Conservation (phyloP, 202 grass and related monocot species). For the Sporobolus alterniflorus region DNA sequence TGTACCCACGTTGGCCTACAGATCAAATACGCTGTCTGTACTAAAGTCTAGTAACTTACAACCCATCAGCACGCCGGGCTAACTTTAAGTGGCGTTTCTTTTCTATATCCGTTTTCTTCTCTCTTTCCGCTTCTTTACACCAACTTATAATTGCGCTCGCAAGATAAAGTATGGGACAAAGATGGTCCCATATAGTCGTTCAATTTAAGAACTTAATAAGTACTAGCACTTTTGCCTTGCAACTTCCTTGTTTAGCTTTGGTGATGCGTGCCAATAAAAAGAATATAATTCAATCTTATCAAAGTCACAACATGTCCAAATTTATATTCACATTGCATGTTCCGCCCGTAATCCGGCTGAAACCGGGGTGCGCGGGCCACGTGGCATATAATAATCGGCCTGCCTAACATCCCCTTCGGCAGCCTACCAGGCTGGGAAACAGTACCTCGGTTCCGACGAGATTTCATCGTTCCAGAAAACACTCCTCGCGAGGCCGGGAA, state of each 20-base stretch:
- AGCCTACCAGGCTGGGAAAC: too few relatives aligned
- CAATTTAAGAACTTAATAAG: slow-evolving; percentile 1
- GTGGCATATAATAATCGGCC: too few relatives aligned
- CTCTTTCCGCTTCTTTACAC: slow-evolving; percentile 18
- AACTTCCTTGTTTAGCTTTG: not conserved
- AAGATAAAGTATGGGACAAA: not conserved
- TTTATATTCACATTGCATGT: too few relatives aligned
- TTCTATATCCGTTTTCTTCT: slow-evolving; percentile 11
- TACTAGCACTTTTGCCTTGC: not conserved
- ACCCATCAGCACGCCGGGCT: not conserved
- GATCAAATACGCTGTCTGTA: not conserved
- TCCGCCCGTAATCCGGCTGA: too few relatives aligned
- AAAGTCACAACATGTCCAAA: too few relatives aligned
- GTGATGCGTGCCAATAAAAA: not conserved
- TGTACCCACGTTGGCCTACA: not conserved
- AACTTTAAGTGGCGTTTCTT: not conserved
- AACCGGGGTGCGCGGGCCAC: too few relatives aligned
- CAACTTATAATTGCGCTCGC: not conserved
- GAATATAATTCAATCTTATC: too few relatives aligned
- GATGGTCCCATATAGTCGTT: not conserved
- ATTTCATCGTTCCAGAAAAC: too few relatives aligned
- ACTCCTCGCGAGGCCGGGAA: too few relatives aligned
- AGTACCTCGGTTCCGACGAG: too few relatives aligned
- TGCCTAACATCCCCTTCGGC: too few relatives aligned
- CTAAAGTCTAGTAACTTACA: not conserved